Evolutionary conservation across 1,284 basidiomycete genomes (phyloP).

Genomic region (Cryptococcus floricola): DNA sequence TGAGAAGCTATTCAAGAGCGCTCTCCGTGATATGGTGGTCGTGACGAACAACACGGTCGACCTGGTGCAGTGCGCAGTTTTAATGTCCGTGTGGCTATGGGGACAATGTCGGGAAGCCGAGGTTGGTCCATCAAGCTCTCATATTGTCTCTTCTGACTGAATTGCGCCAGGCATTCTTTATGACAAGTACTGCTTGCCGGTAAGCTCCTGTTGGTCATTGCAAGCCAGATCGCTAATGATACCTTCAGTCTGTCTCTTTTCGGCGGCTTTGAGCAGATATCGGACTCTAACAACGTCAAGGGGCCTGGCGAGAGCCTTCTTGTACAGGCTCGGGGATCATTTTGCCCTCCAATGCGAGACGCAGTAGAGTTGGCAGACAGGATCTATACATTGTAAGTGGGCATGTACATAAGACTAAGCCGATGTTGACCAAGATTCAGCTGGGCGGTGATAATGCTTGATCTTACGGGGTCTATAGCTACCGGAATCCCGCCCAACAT

Average conservation of each 20-base stretch:
- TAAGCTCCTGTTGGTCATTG: conserved; percentile 1
- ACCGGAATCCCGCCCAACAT: conserved; percentile 10
- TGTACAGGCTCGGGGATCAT: background rate
- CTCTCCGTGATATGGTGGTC: background rate
- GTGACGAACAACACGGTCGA: conserved; percentile 8
- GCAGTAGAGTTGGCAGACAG: conserved; percentile 16
- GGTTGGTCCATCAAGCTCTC: conserved; percentile 1
- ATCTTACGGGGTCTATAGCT: conserved; percentile 8
- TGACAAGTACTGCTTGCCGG: conserved; percentile 5
- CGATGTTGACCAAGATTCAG: background rate
- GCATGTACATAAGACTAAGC: background rate
- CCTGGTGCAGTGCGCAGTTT: conserved; percentile 5
- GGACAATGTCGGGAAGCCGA: conserved; percentile 7
- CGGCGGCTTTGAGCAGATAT: conserved; percentile 10
- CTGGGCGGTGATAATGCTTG: conserved; percentile 18
- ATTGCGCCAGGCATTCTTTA: conserved; percentile 4
- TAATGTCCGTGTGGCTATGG: conserved; percentile 13
- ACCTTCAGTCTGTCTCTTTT: conserved; percentile 6
- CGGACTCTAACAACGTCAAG: background rate
- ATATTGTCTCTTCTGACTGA: background rate
- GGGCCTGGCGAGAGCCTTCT: background rate
- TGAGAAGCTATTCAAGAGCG: conserved; percentile 1
- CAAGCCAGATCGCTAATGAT: background rate
- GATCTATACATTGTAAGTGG: conserved; percentile 21
- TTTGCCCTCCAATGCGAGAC: background rate